Evolutionary conservation across 2,329 filamentous ascomycete genomes (phyloP), one percentile per base, ranked within the genome.

Genomic region (Chlorencoelia australis): DNA sequence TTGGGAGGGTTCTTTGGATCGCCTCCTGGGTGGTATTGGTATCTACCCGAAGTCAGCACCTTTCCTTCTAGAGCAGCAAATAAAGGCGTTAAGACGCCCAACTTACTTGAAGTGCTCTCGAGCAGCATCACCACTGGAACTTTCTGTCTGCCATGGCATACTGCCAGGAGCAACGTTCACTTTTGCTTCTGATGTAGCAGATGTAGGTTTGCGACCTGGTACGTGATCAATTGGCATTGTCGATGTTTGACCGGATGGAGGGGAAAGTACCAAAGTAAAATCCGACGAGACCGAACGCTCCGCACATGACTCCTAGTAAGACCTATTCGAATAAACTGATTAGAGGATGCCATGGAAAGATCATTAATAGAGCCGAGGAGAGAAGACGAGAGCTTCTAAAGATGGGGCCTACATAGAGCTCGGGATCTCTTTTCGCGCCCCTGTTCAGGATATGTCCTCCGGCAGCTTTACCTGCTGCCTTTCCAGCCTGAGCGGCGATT

Each of bases 121-220:
- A 15, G 46, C 49, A 31, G 79, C 76, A 64, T 85, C 82, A 59
- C 78, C 76, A 51, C 69, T 67, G 48, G 63, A 55, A 45, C 68
- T 62, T 42, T 73, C 75, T 43, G 73, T 73, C 65, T 98, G 82
- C 91, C 91, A 98, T 46, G 91, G 89, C 81, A 93, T 93, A 56
- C 82, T 79, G 61, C 73, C 73, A 55, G 76, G 66, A 59, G 79
- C 77, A 56, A 93, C 76, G 58, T 73, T 69, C 49, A 95, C 82
- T 53, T 71, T 65, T 56, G 71, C 71, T 69, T 96, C 87, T 54
- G 86, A 94, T 52, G 78, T 87, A 43, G 85, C 69, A 48, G 72
- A 77, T 55, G 91, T 96, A 49, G 91, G 91, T 56, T 83, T 82
- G 63, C 79, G 75, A 64, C 84, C 85, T 83, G 65, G 38, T 37